phyloP scores from a whole-genome alignment of 345 rosid species.

The Corchorus capsularis region DNA sequence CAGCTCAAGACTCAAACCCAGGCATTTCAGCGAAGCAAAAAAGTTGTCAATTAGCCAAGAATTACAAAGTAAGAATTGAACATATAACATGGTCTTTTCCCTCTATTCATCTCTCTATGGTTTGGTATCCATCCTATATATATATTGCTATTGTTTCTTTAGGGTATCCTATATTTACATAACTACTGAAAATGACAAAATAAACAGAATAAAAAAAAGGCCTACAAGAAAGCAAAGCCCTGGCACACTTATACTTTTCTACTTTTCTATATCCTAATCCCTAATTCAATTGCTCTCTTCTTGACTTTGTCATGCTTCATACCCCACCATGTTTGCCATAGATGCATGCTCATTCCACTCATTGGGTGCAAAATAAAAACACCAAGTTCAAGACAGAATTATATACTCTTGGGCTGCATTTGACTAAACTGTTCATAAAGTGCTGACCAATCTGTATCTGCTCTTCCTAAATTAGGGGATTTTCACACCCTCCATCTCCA shows the following conservation, averaged over 20 bases:
- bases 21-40: too few species aligned
- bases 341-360: background rate
- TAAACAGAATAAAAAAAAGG: too few species aligned
- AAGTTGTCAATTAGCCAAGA: too few species aligned
- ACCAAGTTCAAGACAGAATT: background rate
- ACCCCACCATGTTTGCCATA: constrained; percentile 4
- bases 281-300: background rate
- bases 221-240: background rate
- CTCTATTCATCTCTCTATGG: too few species aligned
- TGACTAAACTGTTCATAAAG: background rate
- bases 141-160: too few species aligned
- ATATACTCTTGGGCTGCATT: background rate
- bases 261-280: background rate
- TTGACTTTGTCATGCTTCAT: background rate
- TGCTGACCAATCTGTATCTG: background rate
- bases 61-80: too few species aligned
- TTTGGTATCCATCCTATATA: too few species aligned
- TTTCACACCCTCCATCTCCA: background rate
- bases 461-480: background rate
- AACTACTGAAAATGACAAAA: too few species aligned
- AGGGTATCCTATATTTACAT: too few species aligned
- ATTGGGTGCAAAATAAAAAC: too few species aligned
- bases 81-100: too few species aligned
- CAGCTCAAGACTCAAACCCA: too few species aligned
- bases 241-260: background rate